These are phyloP conservation scores for Microbotryum saponariae DNA, from an alignment of 1,284 basidiomycete species.

Conservation along the genomic window DNA sequence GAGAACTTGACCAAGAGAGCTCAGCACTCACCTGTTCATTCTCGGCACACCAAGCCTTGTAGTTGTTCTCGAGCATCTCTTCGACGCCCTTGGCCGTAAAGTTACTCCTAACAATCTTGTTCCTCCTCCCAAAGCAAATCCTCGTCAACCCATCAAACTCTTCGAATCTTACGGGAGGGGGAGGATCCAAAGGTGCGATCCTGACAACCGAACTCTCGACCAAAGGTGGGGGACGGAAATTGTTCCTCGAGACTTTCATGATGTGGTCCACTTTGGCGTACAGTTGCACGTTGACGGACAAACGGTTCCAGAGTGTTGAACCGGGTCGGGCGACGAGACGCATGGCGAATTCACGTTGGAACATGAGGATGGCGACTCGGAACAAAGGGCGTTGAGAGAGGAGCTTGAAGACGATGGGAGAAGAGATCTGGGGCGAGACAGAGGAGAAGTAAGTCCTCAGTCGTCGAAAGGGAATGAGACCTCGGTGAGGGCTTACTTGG, in stretches of 20 bases:
- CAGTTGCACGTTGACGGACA: conserved; percentile 94
- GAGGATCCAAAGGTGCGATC: conserved; percentile 85
- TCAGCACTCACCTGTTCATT: conserved; percentile 43
- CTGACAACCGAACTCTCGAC: conserved; percentile 91
- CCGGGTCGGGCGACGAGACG: conserved; percentile 82
- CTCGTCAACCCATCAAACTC: conserved; percentile 93
- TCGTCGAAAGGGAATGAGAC: not conserved
- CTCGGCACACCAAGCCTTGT: conserved; percentile 86
- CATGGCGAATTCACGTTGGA: conserved; percentile 95
- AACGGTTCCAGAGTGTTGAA: conserved; percentile 81
- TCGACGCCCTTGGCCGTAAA: conserved; percentile 87
- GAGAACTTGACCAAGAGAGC: not conserved
- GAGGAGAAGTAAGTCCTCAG: not conserved
- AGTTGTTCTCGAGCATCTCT: conserved; percentile 89
- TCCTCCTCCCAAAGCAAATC: conserved; percentile 81
- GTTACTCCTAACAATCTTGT: conserved; percentile 82
- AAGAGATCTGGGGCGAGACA: conserved; percentile 62
- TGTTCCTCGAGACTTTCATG: conserved; percentile 92
- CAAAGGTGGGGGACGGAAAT: conserved; percentile 91
- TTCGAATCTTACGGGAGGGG: conserved; percentile 89
- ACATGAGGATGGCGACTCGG: conserved; percentile 95
- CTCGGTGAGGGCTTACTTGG: conserved; percentile 50
- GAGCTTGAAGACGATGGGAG: conserved; percentile 91
- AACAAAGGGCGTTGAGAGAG: conserved; percentile 92
- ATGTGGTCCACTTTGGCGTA: conserved; percentile 92